Evolutionary conservation across 1,139 yeast species (phyloP), one percentile per base, ranked within the genome.

Genomic region (Lodderomyces parapsilosis): DNA sequence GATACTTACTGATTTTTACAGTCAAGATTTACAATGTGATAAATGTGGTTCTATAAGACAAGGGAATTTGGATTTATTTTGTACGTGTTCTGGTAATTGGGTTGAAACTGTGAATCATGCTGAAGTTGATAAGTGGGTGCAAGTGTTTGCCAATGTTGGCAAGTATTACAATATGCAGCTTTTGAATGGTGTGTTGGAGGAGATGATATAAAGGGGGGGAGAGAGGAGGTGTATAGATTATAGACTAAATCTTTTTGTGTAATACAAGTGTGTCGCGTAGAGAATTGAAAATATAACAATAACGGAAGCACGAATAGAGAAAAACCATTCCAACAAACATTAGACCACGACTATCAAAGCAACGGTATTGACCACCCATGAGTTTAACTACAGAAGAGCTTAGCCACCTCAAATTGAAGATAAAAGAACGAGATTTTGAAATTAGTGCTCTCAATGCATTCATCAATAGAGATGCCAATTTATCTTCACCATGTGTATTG

Each of bases 1-100:
- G 47, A 56, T 75, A 28, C 48, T 87, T 2, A 74, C 83, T n/a
- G 67, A 73, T 42, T 93, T 76, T 61, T 81, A 82, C 56, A 68
- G 76, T 34, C 99, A 94, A 63, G 99, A 93, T 61, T 69, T 87
- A 54, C 78, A 78, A 52, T 94, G 99, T 62, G 59, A 66, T 13
- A 88, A 86, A 59, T 94, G 99, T 64, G 74, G 78, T 34, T 79
- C 74, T 46, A 71, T 89, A 44, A 80, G 81, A 54, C 80, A 78
- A 31, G 83, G 80, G 53, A 84, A 86, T 50, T 72, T 94, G 78
- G 78, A 90, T 39, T 73, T 73, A 27, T 82, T 83, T 60, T 94
- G 99, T 62, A 68, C 76, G 31, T 94, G 99, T 60, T 90, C 99
- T 0, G 99, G 99, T 3, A 61, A 66, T 28, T 93, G 96, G 96